A percentile compares a stretch with the other conserved stretches of the same genome.
Evolutionary conservation across 495 filamentous ascomycete species (phyloP).

Genomic region (Aspergillus coremiiformis): DNA sequence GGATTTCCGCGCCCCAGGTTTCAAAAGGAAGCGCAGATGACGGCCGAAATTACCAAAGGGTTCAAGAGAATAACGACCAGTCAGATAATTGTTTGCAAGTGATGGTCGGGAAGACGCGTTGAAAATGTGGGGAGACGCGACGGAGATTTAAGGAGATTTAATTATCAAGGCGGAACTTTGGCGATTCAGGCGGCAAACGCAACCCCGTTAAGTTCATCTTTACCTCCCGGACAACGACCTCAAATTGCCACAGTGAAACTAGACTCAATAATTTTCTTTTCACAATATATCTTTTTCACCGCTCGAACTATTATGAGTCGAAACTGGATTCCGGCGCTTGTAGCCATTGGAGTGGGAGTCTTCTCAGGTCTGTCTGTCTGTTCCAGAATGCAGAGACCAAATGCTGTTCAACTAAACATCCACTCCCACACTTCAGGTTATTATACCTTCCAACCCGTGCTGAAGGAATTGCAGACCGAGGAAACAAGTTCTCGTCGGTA

Average conservation of each 20-base stretch:
- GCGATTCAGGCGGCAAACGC: conserved; percentile 7
- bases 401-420: background rate
- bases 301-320: conserved; percentile 29
- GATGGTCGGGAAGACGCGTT: conserved; percentile 26
- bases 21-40: background rate
- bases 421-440: conserved; percentile 16
- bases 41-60: background rate
- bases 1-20: background rate
- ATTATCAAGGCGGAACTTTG: conserved; percentile 14
- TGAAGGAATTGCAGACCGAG: conserved; percentile 11
- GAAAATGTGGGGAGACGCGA: conserved; percentile 30
- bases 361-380: conserved; percentile 32
- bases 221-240: background rate
- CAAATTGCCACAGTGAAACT: too few relatives aligned
- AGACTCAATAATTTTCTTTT: background rate
- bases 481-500: conserved; percentile 4
- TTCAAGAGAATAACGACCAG: background rate
- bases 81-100: background rate
- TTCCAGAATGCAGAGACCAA: background rate
- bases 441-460: conserved; percentile 25
- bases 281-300: background rate
- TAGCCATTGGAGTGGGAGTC: conserved; percentile 37
- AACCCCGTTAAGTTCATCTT: background rate
- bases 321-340: conserved; percentile 30
- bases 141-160: too few relatives aligned